Evolutionary conservation across 768 basidiomycete genomes (phyloP), one percentile per base, ranked within the genome.

Genomic region (Tulasnella sp.): DNA sequence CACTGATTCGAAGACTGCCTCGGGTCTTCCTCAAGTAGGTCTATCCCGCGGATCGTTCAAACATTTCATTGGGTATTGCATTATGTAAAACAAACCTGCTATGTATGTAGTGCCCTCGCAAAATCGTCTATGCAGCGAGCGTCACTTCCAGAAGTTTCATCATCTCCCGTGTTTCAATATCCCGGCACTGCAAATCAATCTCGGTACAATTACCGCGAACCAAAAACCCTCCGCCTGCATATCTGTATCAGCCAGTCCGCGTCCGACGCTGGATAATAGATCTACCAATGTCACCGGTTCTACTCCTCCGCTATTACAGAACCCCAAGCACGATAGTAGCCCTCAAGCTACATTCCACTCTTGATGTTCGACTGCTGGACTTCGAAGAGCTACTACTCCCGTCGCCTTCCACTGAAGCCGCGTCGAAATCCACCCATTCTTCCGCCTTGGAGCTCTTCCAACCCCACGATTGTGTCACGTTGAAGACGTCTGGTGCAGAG

Each of bases 391-490:
- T 84, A 73, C 89, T 82, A 79, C 88, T 84, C 79, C 86, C 82
- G 26, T 73, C 37, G 75, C 51, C 10, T 51, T 80, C 70, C 29
- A 73, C 61, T 80, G 80, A 48, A 71, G 81, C 11, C 80, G 82
- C 57, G 81, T 80, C 79, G 69, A 78, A 70, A 55, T 85, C 83
- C 16, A 86, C 79, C 79, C 86, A 87, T 81, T 87, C 87, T 80
- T 88, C 87, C n/a, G 84, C 84, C 57, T 87, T 82, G 73, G 91
- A 82, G 75, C 87, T 88, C 85, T 95, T 95, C 95, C 95, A 96
- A 0, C 95, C 96, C 96, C 95, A 97, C 80, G 92, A 94, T 86
- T 96, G 94, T 79, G 90, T 90, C 69, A 95, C 87, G 39, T 91
- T 87, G 82, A 98, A 97, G 67, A 89, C 87, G 82, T 98, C 96